phyloP scores from a whole-genome alignment of 805 yeast species.

The Metschnikowia lachancei region DNA sequence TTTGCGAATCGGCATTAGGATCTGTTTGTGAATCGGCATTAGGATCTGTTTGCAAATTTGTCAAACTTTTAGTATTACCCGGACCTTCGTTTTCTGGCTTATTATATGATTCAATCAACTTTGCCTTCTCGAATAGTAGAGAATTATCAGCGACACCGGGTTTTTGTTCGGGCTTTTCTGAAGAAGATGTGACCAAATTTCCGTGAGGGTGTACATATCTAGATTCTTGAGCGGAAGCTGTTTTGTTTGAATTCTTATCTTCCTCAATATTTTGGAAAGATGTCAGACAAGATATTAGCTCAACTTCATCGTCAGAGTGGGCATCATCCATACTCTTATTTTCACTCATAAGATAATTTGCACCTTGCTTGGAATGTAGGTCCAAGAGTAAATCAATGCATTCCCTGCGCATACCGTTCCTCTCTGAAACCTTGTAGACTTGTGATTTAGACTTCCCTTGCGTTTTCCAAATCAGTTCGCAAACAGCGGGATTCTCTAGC shows the following conservation, averaged over 20 bases:
- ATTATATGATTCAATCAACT: neutral
- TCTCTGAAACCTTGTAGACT: conserved; percentile 12
- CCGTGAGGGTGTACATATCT: neutral
- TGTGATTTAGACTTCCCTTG: conserved; percentile 9
- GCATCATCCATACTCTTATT: conserved; percentile 8
- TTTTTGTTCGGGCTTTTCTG: neutral
- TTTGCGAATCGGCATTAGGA: too few relatives aligned
- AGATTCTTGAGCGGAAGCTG: neutral
- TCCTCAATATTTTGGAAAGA: conserved; percentile 4
- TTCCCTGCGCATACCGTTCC: conserved; percentile 14
- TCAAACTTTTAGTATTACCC: neutral
- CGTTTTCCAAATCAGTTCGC: conserved; percentile 49
- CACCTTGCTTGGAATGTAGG: conserved; percentile 16
- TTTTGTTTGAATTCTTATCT: neutral
- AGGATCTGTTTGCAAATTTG: neutral
- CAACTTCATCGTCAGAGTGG: conserved; percentile 24
- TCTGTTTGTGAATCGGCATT: neutral
- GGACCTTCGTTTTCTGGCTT: neutral
- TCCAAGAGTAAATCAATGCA: conserved; percentile 16
- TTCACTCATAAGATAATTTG: neutral
- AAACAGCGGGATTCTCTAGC: conserved; percentile 46
- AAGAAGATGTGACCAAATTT: neutral
- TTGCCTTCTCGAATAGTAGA: too few relatives aligned
- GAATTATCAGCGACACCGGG: too few relatives aligned
- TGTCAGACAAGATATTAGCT: conserved; percentile 19